Conservation (phyloP, 129 eudicot species). For the Artemisia annua region DNA sequence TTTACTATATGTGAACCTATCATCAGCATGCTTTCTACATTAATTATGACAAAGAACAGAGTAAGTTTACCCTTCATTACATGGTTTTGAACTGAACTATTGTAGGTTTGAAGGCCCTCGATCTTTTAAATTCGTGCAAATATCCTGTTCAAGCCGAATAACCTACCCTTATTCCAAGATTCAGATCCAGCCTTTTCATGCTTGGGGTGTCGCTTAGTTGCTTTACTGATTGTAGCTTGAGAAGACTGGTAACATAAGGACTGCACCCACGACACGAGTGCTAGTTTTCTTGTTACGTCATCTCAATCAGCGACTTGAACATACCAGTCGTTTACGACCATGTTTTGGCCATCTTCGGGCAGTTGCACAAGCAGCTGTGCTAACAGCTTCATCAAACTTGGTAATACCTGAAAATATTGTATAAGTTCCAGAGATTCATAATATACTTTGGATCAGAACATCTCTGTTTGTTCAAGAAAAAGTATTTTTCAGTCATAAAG, state of each 20-base stretch:
- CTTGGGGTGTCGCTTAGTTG: constrained; percentile 17
- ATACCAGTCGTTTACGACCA: constrained; percentile 71
- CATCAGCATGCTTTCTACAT: constrained; percentile 10
- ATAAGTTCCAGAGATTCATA: background rate
- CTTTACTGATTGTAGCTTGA: constrained; percentile 38
- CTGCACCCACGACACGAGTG: constrained; percentile 91
- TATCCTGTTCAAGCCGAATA: constrained; percentile 44
- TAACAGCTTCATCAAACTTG: constrained; percentile 80
- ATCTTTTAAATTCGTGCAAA: constrained; percentile 47
- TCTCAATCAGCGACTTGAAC: constrained; percentile 92
- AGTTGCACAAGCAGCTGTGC: constrained; percentile 66
- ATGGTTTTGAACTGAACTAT: background rate
- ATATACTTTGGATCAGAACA: background rate
- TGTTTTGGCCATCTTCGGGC: constrained; percentile 63
- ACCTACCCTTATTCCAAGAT: constrained; percentile 35
- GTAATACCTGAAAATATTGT: constrained; percentile 56
- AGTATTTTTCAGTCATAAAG: background rate
- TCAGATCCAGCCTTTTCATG: constrained; percentile 31
- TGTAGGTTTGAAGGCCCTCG: background rate
- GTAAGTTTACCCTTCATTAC: background rate
- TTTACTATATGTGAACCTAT: background rate
- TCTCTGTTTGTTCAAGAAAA: background rate
- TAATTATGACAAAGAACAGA: background rate
- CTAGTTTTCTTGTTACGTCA: constrained; percentile 82
- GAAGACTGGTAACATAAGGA: constrained; percentile 82